Base-by-base conservation (phyloP, 2,329 filamentous ascomycete genomes). In the Colletotrichum somersetense region DNA sequence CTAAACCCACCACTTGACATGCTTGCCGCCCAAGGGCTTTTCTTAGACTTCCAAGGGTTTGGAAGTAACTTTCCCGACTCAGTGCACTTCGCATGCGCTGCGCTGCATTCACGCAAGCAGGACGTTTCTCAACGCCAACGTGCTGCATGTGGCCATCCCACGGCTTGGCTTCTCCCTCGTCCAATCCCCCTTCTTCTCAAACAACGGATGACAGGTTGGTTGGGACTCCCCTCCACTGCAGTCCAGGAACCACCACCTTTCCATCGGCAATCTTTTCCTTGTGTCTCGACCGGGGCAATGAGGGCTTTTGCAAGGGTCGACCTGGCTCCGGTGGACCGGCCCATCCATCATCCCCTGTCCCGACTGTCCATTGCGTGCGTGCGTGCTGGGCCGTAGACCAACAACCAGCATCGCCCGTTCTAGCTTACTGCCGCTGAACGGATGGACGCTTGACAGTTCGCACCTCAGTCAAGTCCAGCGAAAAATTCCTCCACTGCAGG, bases 171-270 rank as follows among this genome's bases (percentile, higher is more conserved):
- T 66, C 50, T 58, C 61, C 56, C 57, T 62, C 35, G 42, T 23
- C 67, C 55, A 65, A 65, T 46, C 66, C 30, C 42, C 50, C 55
- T 56, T 52, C n/a, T 66, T 33, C 38, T 71, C 61, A 48, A 68
- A 71, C 55, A 71, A 66, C 50, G 62, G 62, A 70, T 56, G 56
- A 46, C 66, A 56, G 61, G 46, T 64, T 50, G 48, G 67, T 71
- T 71, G 53, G 67, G 56, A 23, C 46, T 44, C 33, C 56, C 67
- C 61, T 66, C 56, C 62, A 23, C 46, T 53, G 50, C 50, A 62
- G 58, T 57, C 30, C 71, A 73, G 67, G 71, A 71, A 73, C 71
- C 67, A 73, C 62, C 61, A 62, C 56, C 52, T 48, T 71, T 58
- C 62, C 50, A 56, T 62, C 67, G 71, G 71, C 62, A 73, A 73